Evolutionary conservation across 768 basidiomycete species (phyloP), one percentile per base, ranked within the genome.

Genomic region (Epithele typhae): DNA sequence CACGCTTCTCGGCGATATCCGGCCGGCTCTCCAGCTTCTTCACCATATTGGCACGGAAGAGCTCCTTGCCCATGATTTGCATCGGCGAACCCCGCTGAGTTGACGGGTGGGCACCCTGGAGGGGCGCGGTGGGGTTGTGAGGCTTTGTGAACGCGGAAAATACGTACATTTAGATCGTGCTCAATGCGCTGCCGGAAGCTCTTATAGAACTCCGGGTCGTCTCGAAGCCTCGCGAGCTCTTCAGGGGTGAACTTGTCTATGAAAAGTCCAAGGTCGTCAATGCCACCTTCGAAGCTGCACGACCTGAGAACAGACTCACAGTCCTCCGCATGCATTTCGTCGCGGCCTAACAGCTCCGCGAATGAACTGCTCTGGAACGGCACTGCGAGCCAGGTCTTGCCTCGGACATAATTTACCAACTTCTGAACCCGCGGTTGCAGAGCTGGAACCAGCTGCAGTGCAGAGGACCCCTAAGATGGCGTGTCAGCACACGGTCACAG

Each of bases 1-100:
- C 44, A 80, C 79, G 49, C 38, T 78, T 65, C 34, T 82, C 76
- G 8, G 77, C 75, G 52, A 85, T 84, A 70, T 74, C 74, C 2
- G 80, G 79, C 55, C 76, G 81, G 58, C 75, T 75, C 11, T 67
- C 70, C 14, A 84, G 63, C 47, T 73, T 74, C 48, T 70, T 57
- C 39, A 65, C 39, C 78, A 84, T 82, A 32, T 68, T 62, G 33
- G 66, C 32, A 15, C 7, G n/a, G 15, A n/a, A 32, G 25, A 43
- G 32, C 22, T 34, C 11, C 25, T 33, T 34, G 15, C 42, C 42
- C 15, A 59, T 58, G 38, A 59, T 57, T 50, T 75, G 70, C 40
- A 73, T 55, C 12, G 65, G 61, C n/a, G 60, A 68, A 12, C 68
- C 72, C 24, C 63, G 58, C 2, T 78, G 48, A 1, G 75, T 79